Base-by-base conservation (phyloP, 768 basidiomycete genomes). In the Podaxis sp. region DNA sequence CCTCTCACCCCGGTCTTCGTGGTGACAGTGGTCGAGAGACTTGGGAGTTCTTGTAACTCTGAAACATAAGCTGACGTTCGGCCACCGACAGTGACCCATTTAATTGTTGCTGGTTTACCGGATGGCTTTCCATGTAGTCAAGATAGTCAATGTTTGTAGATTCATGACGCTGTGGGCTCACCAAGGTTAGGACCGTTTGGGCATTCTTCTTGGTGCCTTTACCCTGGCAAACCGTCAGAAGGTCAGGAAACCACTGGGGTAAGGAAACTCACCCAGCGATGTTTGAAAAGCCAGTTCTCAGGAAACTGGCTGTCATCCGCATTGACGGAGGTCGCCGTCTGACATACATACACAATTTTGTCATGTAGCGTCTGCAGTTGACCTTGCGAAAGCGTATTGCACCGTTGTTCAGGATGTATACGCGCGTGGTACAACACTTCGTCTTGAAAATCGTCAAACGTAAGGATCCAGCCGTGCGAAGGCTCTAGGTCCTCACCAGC, bases 81-180 rank as follows among this genome's bases (percentile, higher is more conserved):
- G 2, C 91, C 90, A 17, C 89, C 89, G 7, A 93, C 87, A 4
- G 86, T 90, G 59, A 89, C 71, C 83, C 87, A 93, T 68, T 83
- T 84, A 61, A 93, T 84, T 7, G 87, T 90, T 0, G 88, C 92
- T n/a, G 80, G 81, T 61, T 80, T 75, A 4, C 90, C 92, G 59
- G 84, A 83, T 0, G 88, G 86, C 90, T 92, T 19, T 28, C 48
- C n/a, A 52, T 33, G 40, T 48, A 26, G 39, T 51, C 51, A 26
- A 65, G 68, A 13, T 6, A 30, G 17, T 22, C 30, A 42, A 63
- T 61, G 15, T 39, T 19, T 19, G 52, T 56, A 19, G 2, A n/a
- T 33, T 57, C 15, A 57, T 17, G 26, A 55, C 22, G 26, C 22
- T 38, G 36, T 24, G 51, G 42, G 39, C 67, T n/a, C 24, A 86